Base-by-base conservation (phyloP, 805 yeast species). In the Jamesozyma gamospora region DNA sequence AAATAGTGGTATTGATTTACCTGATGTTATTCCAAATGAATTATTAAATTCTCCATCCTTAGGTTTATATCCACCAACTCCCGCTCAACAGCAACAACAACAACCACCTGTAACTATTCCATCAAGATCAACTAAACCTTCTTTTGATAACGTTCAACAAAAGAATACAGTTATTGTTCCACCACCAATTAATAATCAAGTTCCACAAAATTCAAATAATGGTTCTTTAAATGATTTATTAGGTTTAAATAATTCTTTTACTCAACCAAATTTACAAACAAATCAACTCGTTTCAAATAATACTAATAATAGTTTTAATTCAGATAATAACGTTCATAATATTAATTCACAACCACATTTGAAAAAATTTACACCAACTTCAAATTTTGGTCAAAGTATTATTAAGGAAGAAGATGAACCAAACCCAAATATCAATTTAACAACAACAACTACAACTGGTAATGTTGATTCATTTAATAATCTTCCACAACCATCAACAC, bases 351-450 rank as follows among this genome's bases (percentile, higher is more conserved):
- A 34, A 3, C 45, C 48, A 24, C 35, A 30, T 61, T 46, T 60
- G 7, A 64, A 62, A 43, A 62, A 64, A 33, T 90, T 88, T 63
- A 81, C 75, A 39, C 96, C 96, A 28, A 71, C 87, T 14, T 86
- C 96, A 0, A 63, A 72, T 10, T 90, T 88, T 67, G 97, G 97
- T 26, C 95, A 82, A 62, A 71, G 72, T 28, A 69, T 88, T 39
- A 62, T 67, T 21, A 62, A 58, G 33, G 62, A 60, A 39, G 58
- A 60, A 46, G 51, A 55, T 27, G 50, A 50, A 21, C 8, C 24
- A 8, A 21, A 21, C 8, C 24, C 24, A 21, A 5, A 21, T 21
- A 21, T 21, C 8, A n/a, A 29, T 14, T 5, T 6, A 5, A 28
- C 7, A 13, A 29, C n/a, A 5, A 7, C 4, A 4, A 9, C 7